Conservation (phyloP, 192 early-diverging fungal species). For the Mortierella alpina region DNA sequence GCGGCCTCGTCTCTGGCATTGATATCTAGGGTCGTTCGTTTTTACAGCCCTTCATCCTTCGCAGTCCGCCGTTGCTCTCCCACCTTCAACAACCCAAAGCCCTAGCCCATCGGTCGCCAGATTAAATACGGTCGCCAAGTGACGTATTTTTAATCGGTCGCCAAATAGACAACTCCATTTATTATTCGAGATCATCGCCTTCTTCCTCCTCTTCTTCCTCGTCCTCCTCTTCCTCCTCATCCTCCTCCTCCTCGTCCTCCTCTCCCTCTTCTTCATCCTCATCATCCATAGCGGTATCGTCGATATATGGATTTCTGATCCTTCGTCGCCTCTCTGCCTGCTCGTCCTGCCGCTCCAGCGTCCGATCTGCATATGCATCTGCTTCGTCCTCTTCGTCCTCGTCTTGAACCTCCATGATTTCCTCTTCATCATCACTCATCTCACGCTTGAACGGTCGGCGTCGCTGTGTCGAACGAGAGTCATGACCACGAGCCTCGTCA, state of each 20-base stretch:
- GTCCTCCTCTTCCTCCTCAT: conserved; percentile 13
- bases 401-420: neutral
- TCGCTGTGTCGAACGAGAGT: too few species aligned
- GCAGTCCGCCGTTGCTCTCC: too few species aligned
- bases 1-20: too few species aligned
- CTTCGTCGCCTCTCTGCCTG: neutral
- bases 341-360: neutral
- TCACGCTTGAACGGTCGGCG: neutral
- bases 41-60: too few species aligned
- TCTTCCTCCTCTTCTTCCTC: neutral
- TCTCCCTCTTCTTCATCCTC: conserved; percentile 8
- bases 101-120: too few species aligned
- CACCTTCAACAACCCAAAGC: too few species aligned
- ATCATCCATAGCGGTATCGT: conserved; percentile 10
- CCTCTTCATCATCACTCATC: neutral
- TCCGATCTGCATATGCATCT: conserved; percentile 13
- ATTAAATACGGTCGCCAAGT: too few species aligned
- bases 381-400: conserved; percentile 12
- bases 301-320: neutral
- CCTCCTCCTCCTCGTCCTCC: conserved; percentile 13
- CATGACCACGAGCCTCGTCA: neutral
- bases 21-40: too few species aligned
- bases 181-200: too few species aligned
- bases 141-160: too few species aligned
- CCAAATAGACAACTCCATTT: too few species aligned